These are phyloP conservation scores for Boletellus sp. DNA, from an alignment of 1,284 basidiomycete species.

Conservation along the genomic window DNA sequence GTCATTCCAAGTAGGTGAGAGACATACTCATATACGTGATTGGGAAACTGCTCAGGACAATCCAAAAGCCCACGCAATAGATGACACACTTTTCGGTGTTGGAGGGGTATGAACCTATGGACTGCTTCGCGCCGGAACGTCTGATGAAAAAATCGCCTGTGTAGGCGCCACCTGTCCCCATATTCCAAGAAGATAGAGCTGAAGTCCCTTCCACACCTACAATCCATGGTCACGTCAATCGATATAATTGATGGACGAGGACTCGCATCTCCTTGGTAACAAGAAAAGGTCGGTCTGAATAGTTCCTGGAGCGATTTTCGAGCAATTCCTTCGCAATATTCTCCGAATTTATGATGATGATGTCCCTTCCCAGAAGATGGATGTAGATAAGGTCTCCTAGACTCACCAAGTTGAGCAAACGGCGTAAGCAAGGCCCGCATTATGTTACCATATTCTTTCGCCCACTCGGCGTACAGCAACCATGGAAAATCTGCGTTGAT, in stretches of 20 bases:
- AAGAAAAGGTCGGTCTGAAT: conserved; percentile 27
- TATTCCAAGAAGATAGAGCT: conserved; percentile 36
- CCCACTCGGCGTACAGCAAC: conserved; percentile 24
- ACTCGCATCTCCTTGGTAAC: conserved; percentile 16
- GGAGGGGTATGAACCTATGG: conserved; percentile 27
- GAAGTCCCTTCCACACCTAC: conserved; percentile 42
- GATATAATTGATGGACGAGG: background rate
- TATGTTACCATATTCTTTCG: conserved; percentile 17
- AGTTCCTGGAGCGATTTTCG: conserved; percentile 40
- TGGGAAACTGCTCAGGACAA: conserved; percentile 25
- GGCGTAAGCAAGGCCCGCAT: background rate
- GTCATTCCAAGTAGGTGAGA: background rate
- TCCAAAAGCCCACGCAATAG: conserved; percentile 34
- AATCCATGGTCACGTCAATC: conserved; percentile 17
- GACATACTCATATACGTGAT: conserved; percentile 28
- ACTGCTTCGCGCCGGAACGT: conserved; percentile 29
- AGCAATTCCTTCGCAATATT: conserved; percentile 39
- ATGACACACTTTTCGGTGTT: conserved; percentile 31
- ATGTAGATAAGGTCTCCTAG: conserved; percentile 33
- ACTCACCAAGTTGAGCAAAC: background rate
- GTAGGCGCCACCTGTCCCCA: conserved; percentile 39
- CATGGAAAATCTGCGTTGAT: conserved; percentile 15
- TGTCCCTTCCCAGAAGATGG: conserved; percentile 28
- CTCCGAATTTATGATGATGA: conserved; percentile 40
- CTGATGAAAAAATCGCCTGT: conserved; percentile 39